Base-by-base conservation (phyloP, 169 alveolate genomes). In the Babesia gibsoni region DNA sequence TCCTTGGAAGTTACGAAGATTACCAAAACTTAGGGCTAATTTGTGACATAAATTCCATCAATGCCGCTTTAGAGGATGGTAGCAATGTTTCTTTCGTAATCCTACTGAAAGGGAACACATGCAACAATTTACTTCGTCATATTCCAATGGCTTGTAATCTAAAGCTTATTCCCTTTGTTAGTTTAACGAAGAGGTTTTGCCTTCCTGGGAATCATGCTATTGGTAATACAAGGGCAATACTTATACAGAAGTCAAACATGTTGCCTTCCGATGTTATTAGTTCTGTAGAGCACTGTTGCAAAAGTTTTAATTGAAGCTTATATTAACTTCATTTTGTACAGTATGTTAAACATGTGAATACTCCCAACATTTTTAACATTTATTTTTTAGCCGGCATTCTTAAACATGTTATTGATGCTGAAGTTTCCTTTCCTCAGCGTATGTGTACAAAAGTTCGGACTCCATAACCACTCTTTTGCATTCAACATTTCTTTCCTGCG, bases 361-460 rank as follows among this genome's bases (percentile, higher is more conserved):
- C n/a, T n/a, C n/a, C n/a, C n/a, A n/a, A n/a, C n/a, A n/a, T n/a
- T n/a, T n/a, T n/a, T n/a, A n/a, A n/a, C n/a, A n/a, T n/a, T n/a
- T n/a, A n/a, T n/a, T n/a, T n/a, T n/a, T n/a, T n/a, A n/a, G n/a
- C n/a, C n/a, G n/a, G n/a, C n/a, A n/a, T n/a, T n/a, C n/a, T n/a
- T n/a, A n/a, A n/a, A n/a, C n/a, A n/a, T n/a, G n/a, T n/a, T n/a
- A n/a, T n/a, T n/a, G n/a, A n/a, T n/a, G n/a, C n/a, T n/a, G n/a
- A n/a, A 61, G 32, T 29, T n/a, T 41, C 61, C 84, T 73, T 39
- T 90, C 92, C 43, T 88, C 92, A 29, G 88, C 54, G 27, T 79
- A 70, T 18, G 92, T 67, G 50, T 84, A 92, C 8, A 87, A 69
- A 54, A 88, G 45, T 42, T 64, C 73, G 14, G 66, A 65, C n/a